Percentiles rank a stretch among this genome's conserved stretches.
phyloP scores from a whole-genome alignment of 78 protist genomes.

The Planoprotostelium fungivorum region DNA sequence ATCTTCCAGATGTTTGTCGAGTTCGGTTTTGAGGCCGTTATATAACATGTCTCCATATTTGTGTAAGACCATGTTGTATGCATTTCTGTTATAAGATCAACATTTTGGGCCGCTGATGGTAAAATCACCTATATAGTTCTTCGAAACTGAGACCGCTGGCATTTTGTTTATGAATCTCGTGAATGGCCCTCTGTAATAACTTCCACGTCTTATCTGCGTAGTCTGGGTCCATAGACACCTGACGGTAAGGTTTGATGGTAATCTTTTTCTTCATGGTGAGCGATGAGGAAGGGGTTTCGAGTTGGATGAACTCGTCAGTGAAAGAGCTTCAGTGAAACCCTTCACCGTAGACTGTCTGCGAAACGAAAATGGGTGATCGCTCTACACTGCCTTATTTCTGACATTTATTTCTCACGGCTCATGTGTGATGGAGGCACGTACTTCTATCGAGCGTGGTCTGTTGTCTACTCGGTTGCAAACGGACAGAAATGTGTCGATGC shows the following conservation, averaged over 20 bases:
- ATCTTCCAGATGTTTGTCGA: conserved; percentile 48
- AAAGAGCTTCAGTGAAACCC: too few species aligned
- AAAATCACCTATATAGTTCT: conserved; percentile 71
- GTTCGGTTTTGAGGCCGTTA: conserved; percentile 49
- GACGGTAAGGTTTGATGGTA: background rate
- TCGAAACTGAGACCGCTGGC: conserved; percentile 83
- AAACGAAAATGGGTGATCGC: too few species aligned
- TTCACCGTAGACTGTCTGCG: too few species aligned
- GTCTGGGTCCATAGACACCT: conserved; percentile 5
- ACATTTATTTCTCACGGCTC: too few species aligned
- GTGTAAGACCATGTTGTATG: conserved; percentile 87
- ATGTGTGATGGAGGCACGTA: background rate
- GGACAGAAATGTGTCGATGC: background rate
- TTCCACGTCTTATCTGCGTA: conserved; percentile 59
- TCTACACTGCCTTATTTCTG: too few species aligned
- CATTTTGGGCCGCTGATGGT: background rate
- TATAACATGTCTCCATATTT: conserved; percentile 80
- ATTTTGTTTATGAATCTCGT: conserved; percentile 71
- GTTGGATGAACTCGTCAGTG: too few species aligned
- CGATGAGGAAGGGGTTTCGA: too few species aligned
- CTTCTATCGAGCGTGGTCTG: background rate
- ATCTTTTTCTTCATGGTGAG: background rate
- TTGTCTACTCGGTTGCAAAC: background rate
- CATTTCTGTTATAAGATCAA: conserved; percentile 34
- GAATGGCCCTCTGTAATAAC: conserved; percentile 64